Percentiles rank a stretch among this genome's conserved stretches.
Conservation (phyloP, 148 eudicot species). For the Nepenthes mirabilis region DNA sequence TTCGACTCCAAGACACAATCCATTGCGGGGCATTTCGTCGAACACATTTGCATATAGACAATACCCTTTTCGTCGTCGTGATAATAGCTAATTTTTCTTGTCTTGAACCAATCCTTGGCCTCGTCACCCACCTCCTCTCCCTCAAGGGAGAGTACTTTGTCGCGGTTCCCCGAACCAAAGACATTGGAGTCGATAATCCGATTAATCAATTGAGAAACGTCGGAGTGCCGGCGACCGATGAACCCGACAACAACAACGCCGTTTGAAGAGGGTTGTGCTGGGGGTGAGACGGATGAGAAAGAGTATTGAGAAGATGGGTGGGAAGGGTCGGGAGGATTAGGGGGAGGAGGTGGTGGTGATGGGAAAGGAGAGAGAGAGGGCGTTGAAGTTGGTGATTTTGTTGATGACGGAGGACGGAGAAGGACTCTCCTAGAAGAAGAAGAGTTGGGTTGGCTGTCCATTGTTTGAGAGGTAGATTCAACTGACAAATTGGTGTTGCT, state of each 20-base stretch:
- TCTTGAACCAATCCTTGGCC: conserved; percentile 26
- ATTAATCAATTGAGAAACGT: conserved; percentile 56
- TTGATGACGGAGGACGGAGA: conserved; percentile 32
- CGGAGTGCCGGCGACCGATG: conserved; percentile 32
- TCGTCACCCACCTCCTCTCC: conserved; percentile 15
- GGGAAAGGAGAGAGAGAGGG: conserved; percentile 7
- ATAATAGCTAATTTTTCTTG: conserved; percentile 38
- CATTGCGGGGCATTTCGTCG: conserved; percentile 25
- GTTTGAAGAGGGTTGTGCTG: conserved; percentile 12
- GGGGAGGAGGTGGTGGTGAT: conserved; percentile 4
- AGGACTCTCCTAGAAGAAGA: conserved; percentile 52
- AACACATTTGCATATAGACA: conserved; percentile 50
- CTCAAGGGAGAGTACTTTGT: conserved; percentile 14
- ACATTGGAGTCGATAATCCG: conserved; percentile 51
- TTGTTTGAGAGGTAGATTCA: not conserved
- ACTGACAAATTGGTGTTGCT: no score
- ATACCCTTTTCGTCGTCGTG: conserved; percentile 45
- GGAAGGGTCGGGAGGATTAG: conserved; percentile 5
- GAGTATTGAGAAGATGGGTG: conserved; percentile 6
- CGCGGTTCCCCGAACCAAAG: conserved; percentile 49
- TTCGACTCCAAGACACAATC: conserved; percentile 8
- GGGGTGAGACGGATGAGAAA: conserved; percentile 8
- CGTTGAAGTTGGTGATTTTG: conserved; percentile 1
- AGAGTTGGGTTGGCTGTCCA: conserved; percentile 16
- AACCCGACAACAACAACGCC: conserved; percentile 81